Evolutionary conservation across 2,329 filamentous ascomycete species (phyloP).

Genomic region (Pestalotiopsis fici): DNA sequence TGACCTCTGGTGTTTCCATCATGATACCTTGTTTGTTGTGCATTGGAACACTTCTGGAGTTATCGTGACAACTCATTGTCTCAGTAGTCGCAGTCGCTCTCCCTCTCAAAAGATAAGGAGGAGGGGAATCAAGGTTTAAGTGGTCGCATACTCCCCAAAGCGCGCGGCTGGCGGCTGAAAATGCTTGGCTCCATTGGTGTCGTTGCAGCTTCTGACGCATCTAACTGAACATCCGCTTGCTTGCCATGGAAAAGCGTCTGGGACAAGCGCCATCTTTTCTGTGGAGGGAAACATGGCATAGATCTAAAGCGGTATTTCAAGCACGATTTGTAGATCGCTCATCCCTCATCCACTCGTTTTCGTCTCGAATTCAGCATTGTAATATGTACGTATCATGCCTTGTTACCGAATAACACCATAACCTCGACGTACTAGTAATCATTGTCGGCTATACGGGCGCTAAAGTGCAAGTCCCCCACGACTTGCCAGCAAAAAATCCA

Average conservation of each 20-base stretch:
- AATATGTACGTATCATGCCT: neutral
- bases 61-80: neutral
- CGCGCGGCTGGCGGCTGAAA: neutral
- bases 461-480: neutral
- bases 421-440: neutral
- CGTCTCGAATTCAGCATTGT: neutral
- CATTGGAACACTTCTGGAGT: constrained; percentile 14
- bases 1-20: constrained; percentile 5
- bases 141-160: neutral
- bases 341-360: neutral
- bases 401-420: neutral
- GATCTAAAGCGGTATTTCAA: too few relatives aligned
- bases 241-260: neutral
- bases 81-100: neutral
- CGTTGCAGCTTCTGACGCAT: neutral
- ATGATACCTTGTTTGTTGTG: constrained; percentile 25
- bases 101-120: too few relatives aligned
- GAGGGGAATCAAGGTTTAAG: neutral
- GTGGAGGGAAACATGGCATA: neutral
- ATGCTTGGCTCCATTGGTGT: neutral
- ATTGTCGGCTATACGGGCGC: constrained; percentile 2
- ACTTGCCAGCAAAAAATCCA: neutral
- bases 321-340: neutral
- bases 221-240: neutral
- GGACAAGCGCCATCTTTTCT: neutral